Evolutionary conservation across 2,329 filamentous ascomycete species (phyloP).

Genomic region (Claviceps citrina): DNA sequence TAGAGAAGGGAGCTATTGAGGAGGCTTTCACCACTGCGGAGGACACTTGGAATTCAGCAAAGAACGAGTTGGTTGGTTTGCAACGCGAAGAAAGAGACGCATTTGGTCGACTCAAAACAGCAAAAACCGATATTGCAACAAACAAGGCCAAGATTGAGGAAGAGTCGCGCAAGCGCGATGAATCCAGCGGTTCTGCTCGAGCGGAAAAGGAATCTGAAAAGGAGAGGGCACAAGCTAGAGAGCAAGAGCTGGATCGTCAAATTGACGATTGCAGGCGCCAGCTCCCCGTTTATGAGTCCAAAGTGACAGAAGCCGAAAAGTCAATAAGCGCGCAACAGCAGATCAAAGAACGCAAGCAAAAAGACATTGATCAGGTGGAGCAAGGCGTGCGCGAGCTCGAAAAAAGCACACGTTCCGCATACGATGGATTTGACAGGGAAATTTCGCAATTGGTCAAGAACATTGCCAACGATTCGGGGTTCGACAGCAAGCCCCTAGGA

Average conservation of each 20-base stretch:
- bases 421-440: slow-evolving; percentile 47
- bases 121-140: slow-evolving; percentile 30
- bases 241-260: slow-evolving; percentile 13
- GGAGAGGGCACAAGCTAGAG: slow-evolving; percentile 13
- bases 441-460: slow-evolving; percentile 48
- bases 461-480: slow-evolving; percentile 57
- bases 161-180: slow-evolving; percentile 47
- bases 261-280: slow-evolving; percentile 16
- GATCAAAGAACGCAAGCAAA: slow-evolving; percentile 28
- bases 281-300: slow-evolving; percentile 20
- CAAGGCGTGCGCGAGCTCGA: slow-evolving; percentile 33
- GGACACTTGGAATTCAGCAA: slow-evolving; percentile 36
- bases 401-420: slow-evolving; percentile 38
- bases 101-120: slow-evolving; percentile 37
- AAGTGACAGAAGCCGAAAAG: slow-evolving; percentile 17
- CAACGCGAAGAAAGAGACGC: slow-evolving; percentile 53
- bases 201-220: slow-evolving; percentile 44
- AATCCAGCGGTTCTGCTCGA: slow-evolving; percentile 55
- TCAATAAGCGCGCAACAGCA: slow-evolving; percentile 17
- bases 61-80: slow-evolving; percentile 36
- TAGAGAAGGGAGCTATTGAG: slow-evolving; percentile 31
- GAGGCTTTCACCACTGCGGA: slow-evolving; percentile 31
- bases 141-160: slow-evolving; percentile 33
- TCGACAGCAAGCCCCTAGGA: slow-evolving; percentile 59
- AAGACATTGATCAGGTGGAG: slow-evolving; percentile 39